A percentile compares a stretch with the other conserved stretches of the same genome.
Conservation (phyloP, 257 asterid species). For the Nicotiana benthamiana region DNA sequence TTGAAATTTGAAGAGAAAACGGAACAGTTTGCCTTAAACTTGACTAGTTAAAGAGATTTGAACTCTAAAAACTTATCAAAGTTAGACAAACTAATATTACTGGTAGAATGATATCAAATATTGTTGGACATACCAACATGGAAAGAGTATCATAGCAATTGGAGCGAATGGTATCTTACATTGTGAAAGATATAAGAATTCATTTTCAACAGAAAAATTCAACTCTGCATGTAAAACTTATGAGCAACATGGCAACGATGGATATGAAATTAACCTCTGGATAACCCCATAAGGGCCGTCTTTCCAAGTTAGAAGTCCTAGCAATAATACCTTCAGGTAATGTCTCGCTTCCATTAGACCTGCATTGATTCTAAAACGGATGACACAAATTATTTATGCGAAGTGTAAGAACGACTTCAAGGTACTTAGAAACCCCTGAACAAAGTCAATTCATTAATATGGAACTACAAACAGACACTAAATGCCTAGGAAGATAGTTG, state of each 20-base stretch:
- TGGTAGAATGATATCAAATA: neutral
- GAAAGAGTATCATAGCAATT: neutral
- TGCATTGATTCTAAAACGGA: constrained; percentile 45
- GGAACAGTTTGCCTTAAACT: neutral
- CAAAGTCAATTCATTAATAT: neutral
- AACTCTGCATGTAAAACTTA: neutral
- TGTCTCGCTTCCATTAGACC: constrained; percentile 64
- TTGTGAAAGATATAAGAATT: neutral
- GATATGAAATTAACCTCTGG: constrained; percentile 46
- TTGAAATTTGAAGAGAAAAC: too few species aligned
- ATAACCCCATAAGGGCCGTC: constrained; percentile 73
- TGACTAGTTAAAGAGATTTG: neutral
- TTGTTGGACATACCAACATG: neutral
- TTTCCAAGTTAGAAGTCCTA: constrained; percentile 61
- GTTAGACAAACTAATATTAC: neutral
- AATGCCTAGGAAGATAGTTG: neutral
- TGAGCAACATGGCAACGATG: neutral
- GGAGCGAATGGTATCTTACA: neutral
- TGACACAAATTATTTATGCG: constrained; percentile 17
- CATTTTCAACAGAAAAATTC: neutral
- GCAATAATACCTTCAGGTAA: constrained; percentile 67
- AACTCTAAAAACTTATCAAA: neutral
- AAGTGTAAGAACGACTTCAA: neutral
- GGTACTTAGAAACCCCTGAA: neutral
- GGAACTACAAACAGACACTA: neutral